phyloP scores from a whole-genome alignment of 1,139 yeast genomes.

The Candida sp. region DNA sequence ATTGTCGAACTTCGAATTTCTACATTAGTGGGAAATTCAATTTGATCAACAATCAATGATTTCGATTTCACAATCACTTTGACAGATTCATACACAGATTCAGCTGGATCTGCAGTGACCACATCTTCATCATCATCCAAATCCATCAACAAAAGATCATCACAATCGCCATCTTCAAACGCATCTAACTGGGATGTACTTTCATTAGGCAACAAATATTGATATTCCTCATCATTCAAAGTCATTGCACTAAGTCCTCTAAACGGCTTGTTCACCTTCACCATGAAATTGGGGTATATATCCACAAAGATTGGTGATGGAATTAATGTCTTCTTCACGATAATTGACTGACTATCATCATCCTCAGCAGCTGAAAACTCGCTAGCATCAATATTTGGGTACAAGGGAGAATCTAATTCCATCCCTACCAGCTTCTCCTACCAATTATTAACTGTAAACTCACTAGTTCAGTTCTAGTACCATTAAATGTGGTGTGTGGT shows the following conservation, averaged over 20 bases:
- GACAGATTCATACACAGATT: slow-evolving; percentile 8
- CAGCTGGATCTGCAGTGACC: slow-evolving; percentile 3
- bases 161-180: slow-evolving; percentile 35
- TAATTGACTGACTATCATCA: slow-evolving; percentile 6
- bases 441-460: background rate
- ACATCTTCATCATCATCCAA: background rate
- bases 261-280: slow-evolving; percentile 29
- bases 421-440: background rate
- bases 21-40: slow-evolving; percentile 30
- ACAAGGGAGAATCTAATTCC: slow-evolving; percentile 8
- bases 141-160: slow-evolving; percentile 14
- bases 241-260: slow-evolving; percentile 30
- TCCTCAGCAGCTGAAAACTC: slow-evolving; percentile 5
- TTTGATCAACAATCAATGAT: slow-evolving; percentile 32
- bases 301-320: slow-evolving; percentile 34
- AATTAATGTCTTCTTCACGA: slow-evolving; percentile 32
- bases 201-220: slow-evolving; percentile 30
- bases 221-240: slow-evolving; percentile 39
- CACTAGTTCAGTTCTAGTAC: background rate
- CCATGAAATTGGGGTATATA: slow-evolving; percentile 31
- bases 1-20: slow-evolving; percentile 35
- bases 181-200: slow-evolving; percentile 40
- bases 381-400: slow-evolving; percentile 9
- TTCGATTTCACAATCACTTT: slow-evolving; percentile 31
- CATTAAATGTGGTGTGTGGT: background rate